A percentile compares a stretch with the other conserved stretches of the same genome.
Conservation (phyloP, 2,329 filamentous ascomycete genomes). For the Stagonosporopsis chrysanthemi region DNA sequence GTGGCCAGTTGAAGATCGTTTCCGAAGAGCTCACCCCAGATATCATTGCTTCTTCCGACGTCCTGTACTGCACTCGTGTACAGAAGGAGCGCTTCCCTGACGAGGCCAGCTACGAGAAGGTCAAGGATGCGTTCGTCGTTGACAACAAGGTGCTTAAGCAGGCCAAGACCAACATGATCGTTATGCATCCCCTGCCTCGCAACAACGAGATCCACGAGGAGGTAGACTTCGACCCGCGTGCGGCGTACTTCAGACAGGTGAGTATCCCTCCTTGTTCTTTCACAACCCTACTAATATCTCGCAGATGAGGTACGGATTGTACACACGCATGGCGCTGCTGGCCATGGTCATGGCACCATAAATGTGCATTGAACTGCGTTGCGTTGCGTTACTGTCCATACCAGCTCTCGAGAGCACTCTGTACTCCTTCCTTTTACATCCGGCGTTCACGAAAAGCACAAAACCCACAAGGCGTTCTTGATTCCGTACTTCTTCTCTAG, state of each 20-base stretch:
- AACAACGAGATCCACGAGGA: conserved; percentile 95
- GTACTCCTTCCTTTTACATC: conserved; percentile 6
- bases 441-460: conserved; percentile 26
- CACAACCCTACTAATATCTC: conserved; percentile 52
- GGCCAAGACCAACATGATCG: conserved; percentile 90
- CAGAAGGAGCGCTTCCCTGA: conserved; percentile 96
- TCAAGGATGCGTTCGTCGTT: conserved; percentile 89
- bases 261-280: conserved; percentile 48
- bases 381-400: conserved; percentile 8
- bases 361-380: conserved; percentile 15
- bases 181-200: conserved; percentile 93
- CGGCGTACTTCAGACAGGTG: conserved; percentile 99
- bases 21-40: conserved; percentile 82
- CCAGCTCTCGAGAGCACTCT: conserved; percentile 10
- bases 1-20: conserved; percentile 80
- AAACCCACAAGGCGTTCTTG: conserved; percentile 18
- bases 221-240: conserved; percentile 95
- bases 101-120: conserved; percentile 78
- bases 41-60: conserved; percentile 84
- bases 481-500: conserved; percentile 14
- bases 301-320: conserved; percentile 96
- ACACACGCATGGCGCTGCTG: conserved; percentile 96
- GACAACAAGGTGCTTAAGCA: conserved; percentile 89
- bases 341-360: conserved; percentile 82
- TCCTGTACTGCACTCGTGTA: conserved; percentile 95